Evolutionary conservation across 169 alveolate genomes (phyloP).

Genomic region (Eimeria praecox): DNA sequence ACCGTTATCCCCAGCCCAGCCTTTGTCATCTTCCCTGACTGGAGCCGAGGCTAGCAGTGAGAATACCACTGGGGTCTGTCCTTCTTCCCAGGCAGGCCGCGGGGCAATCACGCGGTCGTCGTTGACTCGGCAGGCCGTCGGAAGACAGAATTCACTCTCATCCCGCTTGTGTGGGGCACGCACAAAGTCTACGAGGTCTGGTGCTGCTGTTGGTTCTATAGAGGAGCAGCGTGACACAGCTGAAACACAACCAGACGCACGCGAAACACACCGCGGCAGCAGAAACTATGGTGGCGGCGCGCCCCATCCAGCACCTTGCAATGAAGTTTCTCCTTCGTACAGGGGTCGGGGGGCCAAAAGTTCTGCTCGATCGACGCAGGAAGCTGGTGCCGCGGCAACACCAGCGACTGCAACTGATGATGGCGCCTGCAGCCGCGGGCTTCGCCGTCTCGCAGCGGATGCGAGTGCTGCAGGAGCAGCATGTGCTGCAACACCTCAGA

Average conservation of each 20-base stretch:
- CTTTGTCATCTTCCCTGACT: neutral
- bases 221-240: constrained; percentile 40
- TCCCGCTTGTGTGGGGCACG: constrained; percentile 17
- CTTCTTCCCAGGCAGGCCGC: neutral
- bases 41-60: neutral
- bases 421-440: neutral
- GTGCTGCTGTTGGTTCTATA: neutral
- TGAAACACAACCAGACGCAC: constrained; percentile 44
- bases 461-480: constrained; percentile 59
- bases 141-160: neutral
- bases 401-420: constrained; percentile 32
- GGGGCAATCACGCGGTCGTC: constrained; percentile 31
- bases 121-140: neutral
- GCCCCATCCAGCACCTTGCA: neutral
- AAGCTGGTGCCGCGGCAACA: constrained; percentile 13
- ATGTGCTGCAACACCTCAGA: constrained; percentile 24
- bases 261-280: constrained; percentile 24
- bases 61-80: neutral
- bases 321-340: constrained; percentile 31
- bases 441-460: constrained; percentile 52
- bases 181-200: constrained; percentile 18
- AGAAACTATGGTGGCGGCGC: neutral
- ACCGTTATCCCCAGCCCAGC: neutral
- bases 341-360: constrained; percentile 7
- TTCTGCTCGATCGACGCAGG: neutral